These are phyloP conservation scores for Mycena pura DNA, from an alignment of 768 basidiomycete genomes.

Conservation along the genomic window DNA sequence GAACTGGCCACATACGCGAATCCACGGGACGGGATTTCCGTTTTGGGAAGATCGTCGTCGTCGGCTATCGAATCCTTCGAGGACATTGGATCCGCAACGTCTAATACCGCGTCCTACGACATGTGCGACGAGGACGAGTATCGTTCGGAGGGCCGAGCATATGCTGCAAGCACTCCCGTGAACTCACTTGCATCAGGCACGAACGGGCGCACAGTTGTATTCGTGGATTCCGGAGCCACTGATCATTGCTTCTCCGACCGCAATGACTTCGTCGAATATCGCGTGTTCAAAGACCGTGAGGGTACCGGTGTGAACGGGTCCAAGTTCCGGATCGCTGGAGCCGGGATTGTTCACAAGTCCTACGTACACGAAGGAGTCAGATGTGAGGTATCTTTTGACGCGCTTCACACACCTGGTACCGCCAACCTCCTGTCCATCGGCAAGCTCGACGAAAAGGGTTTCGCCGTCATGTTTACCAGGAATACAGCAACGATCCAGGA, in stretches of 20 bases:
- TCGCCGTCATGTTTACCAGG: not conserved
- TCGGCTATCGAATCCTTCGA: too few species aligned
- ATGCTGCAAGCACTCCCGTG: not conserved
- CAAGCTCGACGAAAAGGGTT: not conserved
- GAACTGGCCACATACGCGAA: too few species aligned
- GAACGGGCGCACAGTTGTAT: not conserved
- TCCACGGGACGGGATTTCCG: too few species aligned
- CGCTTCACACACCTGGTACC: constrained; percentile 7
- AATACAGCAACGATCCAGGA: too few species aligned
- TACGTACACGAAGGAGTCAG: not conserved
- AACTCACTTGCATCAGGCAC: not conserved
- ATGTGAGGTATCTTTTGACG: not conserved
- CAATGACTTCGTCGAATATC: not conserved
- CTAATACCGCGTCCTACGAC: too few species aligned
- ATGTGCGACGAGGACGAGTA: too few species aligned
- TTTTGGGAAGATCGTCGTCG: too few species aligned
- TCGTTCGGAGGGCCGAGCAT: too few species aligned
- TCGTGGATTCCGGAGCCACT: not conserved
- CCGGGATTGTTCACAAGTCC: not conserved
- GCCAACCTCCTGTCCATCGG: constrained; percentile 1
- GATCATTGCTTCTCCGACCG: constrained; percentile 1
- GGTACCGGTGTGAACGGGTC: not conserved
- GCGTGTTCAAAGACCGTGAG: not conserved
- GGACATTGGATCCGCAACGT: too few species aligned
- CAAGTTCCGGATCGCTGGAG: not conserved